Evolutionary conservation across 208 protist genomes (phyloP).

Genomic region (Hexamita inflata): DNA sequence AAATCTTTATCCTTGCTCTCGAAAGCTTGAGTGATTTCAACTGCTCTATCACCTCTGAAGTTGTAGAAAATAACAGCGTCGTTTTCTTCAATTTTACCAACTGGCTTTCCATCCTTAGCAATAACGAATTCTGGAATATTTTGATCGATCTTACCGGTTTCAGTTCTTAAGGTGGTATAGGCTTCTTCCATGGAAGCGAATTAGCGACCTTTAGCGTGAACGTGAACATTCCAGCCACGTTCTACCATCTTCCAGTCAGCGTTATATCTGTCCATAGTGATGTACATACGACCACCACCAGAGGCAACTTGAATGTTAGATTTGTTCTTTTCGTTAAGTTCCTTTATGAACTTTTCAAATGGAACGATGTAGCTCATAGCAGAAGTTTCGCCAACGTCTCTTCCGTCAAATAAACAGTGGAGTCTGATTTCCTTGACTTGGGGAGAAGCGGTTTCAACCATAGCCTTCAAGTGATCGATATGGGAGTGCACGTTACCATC

Average conservation of each 20-base stretch:
- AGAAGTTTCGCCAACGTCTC: constrained; percentile 72
- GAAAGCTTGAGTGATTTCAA: constrained; percentile 75
- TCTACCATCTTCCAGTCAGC: constrained; percentile 78
- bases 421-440: constrained; percentile 65
- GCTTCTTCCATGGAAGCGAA: background rate
- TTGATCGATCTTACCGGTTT: constrained; percentile 57
- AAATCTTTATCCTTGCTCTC: constrained; percentile 62
- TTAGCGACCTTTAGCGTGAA: constrained; percentile 61
- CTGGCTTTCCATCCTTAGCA: constrained; percentile 52
- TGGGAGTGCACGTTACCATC: constrained; percentile 76
- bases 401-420: constrained; percentile 72
- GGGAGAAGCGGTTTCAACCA: constrained; percentile 59
- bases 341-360: constrained; percentile 62
- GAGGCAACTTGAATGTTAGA: constrained; percentile 44
- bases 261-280: constrained; percentile 80
- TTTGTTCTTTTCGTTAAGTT: constrained; percentile 35
- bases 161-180: background rate
- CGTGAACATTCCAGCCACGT: constrained; percentile 68
- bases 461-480: constrained; percentile 64
- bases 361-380: constrained; percentile 66
- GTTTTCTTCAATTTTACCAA: constrained; percentile 68
- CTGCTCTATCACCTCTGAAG: constrained; percentile 74
- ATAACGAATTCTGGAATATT: constrained; percentile 73
- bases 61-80: constrained; percentile 77
- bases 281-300: constrained; percentile 75